Conservation (phyloP, 106 monocot genomes). For the Allium cepa region DNA sequence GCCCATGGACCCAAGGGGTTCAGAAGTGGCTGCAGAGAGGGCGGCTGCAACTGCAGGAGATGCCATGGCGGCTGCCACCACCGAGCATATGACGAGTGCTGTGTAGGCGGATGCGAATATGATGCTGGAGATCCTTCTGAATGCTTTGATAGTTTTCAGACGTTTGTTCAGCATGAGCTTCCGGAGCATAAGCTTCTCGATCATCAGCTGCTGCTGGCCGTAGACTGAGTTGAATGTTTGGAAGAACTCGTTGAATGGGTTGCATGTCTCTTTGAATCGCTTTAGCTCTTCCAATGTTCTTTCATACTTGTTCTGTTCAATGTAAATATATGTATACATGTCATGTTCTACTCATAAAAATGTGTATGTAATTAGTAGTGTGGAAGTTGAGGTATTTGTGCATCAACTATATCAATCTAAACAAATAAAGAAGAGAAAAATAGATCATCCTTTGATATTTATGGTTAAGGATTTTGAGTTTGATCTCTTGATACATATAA, state of each 20-base stretch:
- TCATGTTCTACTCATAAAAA: no score
- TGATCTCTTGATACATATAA: no score
- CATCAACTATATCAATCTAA: no score
- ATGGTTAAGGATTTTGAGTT: no score
- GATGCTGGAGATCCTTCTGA: constrained; percentile 37
- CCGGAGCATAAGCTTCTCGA: constrained; percentile 17
- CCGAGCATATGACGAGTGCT: constrained; percentile 43
- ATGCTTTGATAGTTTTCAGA: constrained; percentile 27
- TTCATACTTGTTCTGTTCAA: background rate
- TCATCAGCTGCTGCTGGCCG: constrained; percentile 31
- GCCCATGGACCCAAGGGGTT: constrained; percentile 37
- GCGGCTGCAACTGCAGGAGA: constrained; percentile 50
- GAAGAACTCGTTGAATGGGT: constrained; percentile 56
- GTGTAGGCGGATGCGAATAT: constrained; percentile 32
- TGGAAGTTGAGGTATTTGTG: no score
- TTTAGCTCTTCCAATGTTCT: constrained; percentile 27
- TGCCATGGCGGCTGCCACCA: constrained; percentile 38
- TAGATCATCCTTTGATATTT: no score
- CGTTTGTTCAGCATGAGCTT: constrained; percentile 42
- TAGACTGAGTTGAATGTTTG: constrained; percentile 27
- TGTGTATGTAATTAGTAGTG: no score
- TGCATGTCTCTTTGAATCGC: constrained; percentile 25
- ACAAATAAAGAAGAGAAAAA: no score
- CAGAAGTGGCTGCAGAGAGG: constrained; percentile 27
- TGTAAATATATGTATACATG: no score